phyloP scores from a whole-genome alignment of 106 monocot genomes.

The Hemerocallis citrina region DNA sequence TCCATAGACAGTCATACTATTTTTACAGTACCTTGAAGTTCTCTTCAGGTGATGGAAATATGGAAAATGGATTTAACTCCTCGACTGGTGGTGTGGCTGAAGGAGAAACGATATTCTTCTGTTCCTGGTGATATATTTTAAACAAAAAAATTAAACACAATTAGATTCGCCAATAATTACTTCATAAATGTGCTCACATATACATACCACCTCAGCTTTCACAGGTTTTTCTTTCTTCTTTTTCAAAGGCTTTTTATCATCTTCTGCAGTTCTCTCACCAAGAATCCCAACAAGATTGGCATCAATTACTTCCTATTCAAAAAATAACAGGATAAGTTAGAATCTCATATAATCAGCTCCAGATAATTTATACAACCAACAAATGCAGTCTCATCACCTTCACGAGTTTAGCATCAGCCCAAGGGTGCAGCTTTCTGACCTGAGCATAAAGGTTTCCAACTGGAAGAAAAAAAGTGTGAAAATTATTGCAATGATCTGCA shows the following conservation, averaged over 20 bases:
- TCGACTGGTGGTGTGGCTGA: constrained; percentile 32
- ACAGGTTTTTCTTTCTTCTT: constrained; percentile 92
- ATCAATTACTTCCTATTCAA: constrained; percentile 80
- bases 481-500: neutral
- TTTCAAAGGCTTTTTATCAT: constrained; percentile 78
- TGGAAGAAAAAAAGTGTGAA: constrained; percentile 15
- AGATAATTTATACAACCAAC: neutral
- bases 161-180: neutral
- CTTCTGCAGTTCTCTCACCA: constrained; percentile 86
- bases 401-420: constrained; percentile 95
- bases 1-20: neutral
- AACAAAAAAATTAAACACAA: constrained; percentile 6
- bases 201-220: constrained; percentile 53
- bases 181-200: neutral
- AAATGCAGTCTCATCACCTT: constrained; percentile 43
- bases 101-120: constrained; percentile 12
- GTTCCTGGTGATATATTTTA: constrained; percentile 21
- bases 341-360: neutral
- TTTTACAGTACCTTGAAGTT: constrained; percentile 60
- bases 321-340: constrained; percentile 1
- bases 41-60: constrained; percentile 85
- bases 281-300: constrained; percentile 47
- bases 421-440: constrained; percentile 71
- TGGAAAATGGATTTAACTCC: constrained; percentile 82
- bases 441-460: constrained; percentile 91